These are phyloP conservation scores for Sechiopsis laciniata DNA, from an alignment of 306 rosid genomes.

Conservation along the genomic window DNA sequence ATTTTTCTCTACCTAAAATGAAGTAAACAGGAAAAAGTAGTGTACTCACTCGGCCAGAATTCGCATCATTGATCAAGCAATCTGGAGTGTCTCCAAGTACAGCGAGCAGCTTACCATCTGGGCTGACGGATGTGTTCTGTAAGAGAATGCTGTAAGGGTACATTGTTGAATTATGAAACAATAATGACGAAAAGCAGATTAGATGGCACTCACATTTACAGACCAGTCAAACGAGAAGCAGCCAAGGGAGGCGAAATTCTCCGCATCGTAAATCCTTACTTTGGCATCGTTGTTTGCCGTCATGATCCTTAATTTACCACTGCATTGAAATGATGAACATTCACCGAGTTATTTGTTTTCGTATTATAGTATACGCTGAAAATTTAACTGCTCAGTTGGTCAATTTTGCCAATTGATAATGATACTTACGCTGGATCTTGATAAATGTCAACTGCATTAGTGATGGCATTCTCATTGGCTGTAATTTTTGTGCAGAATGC, in stretches of 20 bases:
- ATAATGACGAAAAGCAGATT: conserved; percentile 8
- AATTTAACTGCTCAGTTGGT: not conserved
- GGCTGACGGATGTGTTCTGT: conserved; percentile 72
- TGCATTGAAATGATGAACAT: conserved; percentile 29
- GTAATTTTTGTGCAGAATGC: conserved; percentile 69
- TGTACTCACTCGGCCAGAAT: conserved; percentile 24
- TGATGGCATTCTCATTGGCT: conserved; percentile 71
- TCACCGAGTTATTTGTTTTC: not conserved
- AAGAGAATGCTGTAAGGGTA: conserved; percentile 8
- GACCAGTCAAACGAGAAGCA: conserved; percentile 79
- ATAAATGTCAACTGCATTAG: conserved; percentile 81
- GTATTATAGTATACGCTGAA: not conserved
- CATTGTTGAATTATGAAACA: not conserved
- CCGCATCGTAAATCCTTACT: conserved; percentile 61
- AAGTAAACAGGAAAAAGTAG: not conserved
- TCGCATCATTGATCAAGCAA: conserved; percentile 66
- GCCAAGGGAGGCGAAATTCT: conserved; percentile 52
- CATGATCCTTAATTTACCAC: conserved; percentile 62
- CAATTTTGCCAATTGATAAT: not conserved
- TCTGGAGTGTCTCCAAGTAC: conserved; percentile 83
- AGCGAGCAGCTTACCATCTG: conserved; percentile 72
- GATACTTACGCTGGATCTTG: conserved; percentile 41
- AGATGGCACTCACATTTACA: conserved; percentile 69
- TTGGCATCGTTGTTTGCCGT: conserved; percentile 86
- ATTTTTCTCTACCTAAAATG: not conserved